Conservation (phyloP, 2,329 filamentous ascomycete species). For the Orbilia brochopaga region DNA sequence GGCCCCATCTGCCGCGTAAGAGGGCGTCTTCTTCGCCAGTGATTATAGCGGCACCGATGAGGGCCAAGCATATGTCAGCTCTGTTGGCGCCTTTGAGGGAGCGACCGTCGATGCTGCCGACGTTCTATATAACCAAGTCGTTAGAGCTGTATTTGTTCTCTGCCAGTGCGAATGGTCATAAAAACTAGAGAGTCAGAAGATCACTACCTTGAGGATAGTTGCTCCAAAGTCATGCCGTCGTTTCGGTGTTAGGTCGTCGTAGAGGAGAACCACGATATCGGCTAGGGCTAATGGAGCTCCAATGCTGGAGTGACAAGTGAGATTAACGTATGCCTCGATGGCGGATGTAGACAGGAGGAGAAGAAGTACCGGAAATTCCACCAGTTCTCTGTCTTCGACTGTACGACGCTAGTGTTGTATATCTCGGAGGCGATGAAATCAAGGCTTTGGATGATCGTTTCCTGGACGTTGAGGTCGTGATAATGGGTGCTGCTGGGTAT, state of each 20-base stretch:
- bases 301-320: conserved; percentile 20
- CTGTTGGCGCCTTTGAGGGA: conserved; percentile 46
- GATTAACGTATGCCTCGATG: neutral
- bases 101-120: conserved; percentile 35
- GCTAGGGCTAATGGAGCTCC: conserved; percentile 47
- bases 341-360: neutral
- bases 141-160: neutral
- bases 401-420: conserved; percentile 39
- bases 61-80: conserved; percentile 42
- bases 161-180: conserved; percentile 1
- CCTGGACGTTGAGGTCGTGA: conserved; percentile 44
- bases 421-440: conserved; percentile 42
- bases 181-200: neutral
- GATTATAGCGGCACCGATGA: conserved; percentile 43
- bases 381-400: conserved; percentile 46
- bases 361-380: conserved; percentile 48
- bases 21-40: conserved; percentile 42
- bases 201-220: conserved; percentile 47
- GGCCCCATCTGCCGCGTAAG: conserved; percentile 33
- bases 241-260: conserved; percentile 45
- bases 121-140: conserved; percentile 17
- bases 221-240: conserved; percentile 37
- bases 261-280: conserved; percentile 50
- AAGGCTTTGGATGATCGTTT: conserved; percentile 44
- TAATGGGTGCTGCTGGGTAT: conserved; percentile 43